A percentile compares a stretch with the other conserved stretches of the same genome.
Evolutionary conservation across 108 stramenopile species (phyloP).

Genomic region (Conticribra weissflogii): DNA sequence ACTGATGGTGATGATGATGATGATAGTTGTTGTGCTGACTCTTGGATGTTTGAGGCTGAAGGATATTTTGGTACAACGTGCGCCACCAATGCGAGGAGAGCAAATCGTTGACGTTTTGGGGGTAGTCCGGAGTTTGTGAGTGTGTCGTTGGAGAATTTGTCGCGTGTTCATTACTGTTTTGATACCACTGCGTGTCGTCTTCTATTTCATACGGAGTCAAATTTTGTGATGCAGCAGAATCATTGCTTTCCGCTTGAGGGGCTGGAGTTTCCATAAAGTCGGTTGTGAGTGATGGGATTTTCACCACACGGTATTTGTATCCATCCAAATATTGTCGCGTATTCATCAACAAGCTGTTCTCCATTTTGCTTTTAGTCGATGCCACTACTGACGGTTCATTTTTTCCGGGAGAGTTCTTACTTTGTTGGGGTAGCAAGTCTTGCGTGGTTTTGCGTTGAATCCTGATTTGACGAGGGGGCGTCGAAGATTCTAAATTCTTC

Average conservation of each 20-base stretch:
- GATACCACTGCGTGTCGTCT: constrained; percentile 2
- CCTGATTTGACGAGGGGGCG: too few species aligned
- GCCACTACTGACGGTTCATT: too few species aligned
- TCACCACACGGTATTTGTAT: constrained; percentile 20
- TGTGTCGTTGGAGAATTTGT: constrained; percentile 3
- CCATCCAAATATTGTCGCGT: constrained; percentile 19
- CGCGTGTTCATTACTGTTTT: background rate
- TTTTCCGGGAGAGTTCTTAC: too few species aligned
- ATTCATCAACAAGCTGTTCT: too few species aligned
- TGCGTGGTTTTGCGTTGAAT: too few species aligned
- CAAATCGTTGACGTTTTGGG: constrained; percentile 13
- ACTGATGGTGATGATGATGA: constrained; percentile 30
- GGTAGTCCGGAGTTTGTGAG: background rate
- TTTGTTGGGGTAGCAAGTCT: too few species aligned
- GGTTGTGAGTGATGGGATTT: constrained; percentile 12
- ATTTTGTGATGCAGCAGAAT: background rate
- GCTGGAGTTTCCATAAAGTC: constrained; percentile 2
- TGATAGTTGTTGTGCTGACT: constrained; percentile 18
- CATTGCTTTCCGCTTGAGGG: background rate
- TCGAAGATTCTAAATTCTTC: too few species aligned
- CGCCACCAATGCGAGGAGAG: constrained; percentile 31
- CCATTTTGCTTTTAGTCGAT: too few species aligned
- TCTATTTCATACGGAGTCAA: background rate
- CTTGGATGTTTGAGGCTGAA: constrained; percentile 8
- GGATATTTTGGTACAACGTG: constrained; percentile 17